A percentile compares a stretch with the other conserved stretches of the same genome.
Evolutionary conservation across 2,329 filamentous ascomycete genomes (phyloP).

Genomic region (Paraconiothyrium brasiliense): DNA sequence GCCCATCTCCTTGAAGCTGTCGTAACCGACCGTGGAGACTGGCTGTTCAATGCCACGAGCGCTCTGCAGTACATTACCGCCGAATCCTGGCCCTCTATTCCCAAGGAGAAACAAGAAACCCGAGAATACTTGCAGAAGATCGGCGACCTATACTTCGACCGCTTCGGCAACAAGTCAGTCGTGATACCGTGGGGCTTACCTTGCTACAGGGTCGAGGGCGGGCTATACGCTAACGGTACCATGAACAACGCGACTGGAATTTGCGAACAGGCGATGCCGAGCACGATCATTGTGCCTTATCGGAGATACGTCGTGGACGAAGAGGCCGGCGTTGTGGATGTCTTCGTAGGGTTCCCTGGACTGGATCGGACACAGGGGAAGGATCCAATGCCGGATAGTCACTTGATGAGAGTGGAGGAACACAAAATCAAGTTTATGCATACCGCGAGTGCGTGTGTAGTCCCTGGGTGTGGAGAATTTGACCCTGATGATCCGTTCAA

Average conservation of each 20-base stretch:
- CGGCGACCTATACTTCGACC: constrained; percentile 38
- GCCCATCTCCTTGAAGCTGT: constrained; percentile 32
- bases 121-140: constrained; percentile 29
- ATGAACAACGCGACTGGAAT: constrained; percentile 25
- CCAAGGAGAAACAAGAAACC: constrained; percentile 21
- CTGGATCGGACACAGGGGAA: constrained; percentile 34
- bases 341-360: constrained; percentile 36
- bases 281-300: constrained; percentile 26
- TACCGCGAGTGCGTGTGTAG: constrained; percentile 35
- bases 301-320: constrained; percentile 39
- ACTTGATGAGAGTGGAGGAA: constrained; percentile 35
- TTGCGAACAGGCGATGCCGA: constrained; percentile 26
- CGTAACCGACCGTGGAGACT: constrained; percentile 38
- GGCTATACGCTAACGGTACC: constrained; percentile 29
- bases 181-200: constrained; percentile 35
- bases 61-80: constrained; percentile 24
- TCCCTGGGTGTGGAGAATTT: constrained; percentile 31
- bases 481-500: constrained; percentile 10
- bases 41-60: constrained; percentile 41
- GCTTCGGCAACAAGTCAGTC: constrained; percentile 30
- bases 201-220: constrained; percentile 38
- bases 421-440: constrained; percentile 36
- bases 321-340: constrained; percentile 32
- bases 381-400: constrained; percentile 34
- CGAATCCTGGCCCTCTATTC: constrained; percentile 33